Conservation (phyloP, 371 early-diverging fungal genomes). For the Mortierella sp. region DNA sequence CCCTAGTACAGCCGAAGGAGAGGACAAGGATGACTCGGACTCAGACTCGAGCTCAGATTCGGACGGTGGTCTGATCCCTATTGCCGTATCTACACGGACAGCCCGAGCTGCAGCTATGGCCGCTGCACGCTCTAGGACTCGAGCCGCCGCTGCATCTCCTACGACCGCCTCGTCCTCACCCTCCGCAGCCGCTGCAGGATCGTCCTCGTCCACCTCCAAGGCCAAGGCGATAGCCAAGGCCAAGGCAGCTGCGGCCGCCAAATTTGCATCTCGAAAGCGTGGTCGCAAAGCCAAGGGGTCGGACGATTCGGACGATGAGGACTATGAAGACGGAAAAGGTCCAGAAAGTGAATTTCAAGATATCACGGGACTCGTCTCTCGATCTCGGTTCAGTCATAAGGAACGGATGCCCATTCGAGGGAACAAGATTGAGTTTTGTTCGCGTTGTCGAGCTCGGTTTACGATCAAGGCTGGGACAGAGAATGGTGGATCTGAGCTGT, state of each 20-base stretch:
- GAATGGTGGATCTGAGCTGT: slow-evolving; percentile 38
- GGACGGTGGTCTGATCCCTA: slow-evolving; percentile 10
- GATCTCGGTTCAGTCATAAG: slow-evolving; percentile 56
- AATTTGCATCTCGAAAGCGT: slow-evolving; percentile 47
- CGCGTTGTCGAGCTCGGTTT: slow-evolving; percentile 68
- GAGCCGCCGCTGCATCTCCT: slow-evolving; percentile 8
- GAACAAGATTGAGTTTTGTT: slow-evolving; percentile 68
- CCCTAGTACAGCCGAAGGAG: slow-evolving; percentile 14
- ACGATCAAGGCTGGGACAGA: slow-evolving; percentile 51
- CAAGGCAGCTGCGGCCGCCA: slow-evolving; percentile 7
- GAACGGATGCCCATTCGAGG: slow-evolving; percentile 53
- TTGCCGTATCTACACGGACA: slow-evolving; percentile 8
- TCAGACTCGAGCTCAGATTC: slow-evolving; percentile 12
- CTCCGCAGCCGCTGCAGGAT: neutral
- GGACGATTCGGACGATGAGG: slow-evolving; percentile 55
- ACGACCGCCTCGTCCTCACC: slow-evolving; percentile 3
- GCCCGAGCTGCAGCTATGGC: slow-evolving; percentile 6
- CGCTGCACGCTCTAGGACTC: slow-evolving; percentile 13
- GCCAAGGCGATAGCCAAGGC: neutral
- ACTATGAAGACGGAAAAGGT: slow-evolving; percentile 3
- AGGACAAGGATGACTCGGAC: slow-evolving; percentile 13
- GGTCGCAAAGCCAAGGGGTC: slow-evolving; percentile 49
- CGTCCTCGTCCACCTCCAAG: slow-evolving; percentile 17
- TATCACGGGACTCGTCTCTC: slow-evolving; percentile 34
- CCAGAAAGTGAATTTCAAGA: slow-evolving; percentile 38